Percentiles rank a stretch among this genome's conserved stretches.
These are phyloP conservation scores for Simplicillium aogashimaense DNA, from an alignment of 2,329 filamentous ascomycete genomes.

Conservation along the genomic window DNA sequence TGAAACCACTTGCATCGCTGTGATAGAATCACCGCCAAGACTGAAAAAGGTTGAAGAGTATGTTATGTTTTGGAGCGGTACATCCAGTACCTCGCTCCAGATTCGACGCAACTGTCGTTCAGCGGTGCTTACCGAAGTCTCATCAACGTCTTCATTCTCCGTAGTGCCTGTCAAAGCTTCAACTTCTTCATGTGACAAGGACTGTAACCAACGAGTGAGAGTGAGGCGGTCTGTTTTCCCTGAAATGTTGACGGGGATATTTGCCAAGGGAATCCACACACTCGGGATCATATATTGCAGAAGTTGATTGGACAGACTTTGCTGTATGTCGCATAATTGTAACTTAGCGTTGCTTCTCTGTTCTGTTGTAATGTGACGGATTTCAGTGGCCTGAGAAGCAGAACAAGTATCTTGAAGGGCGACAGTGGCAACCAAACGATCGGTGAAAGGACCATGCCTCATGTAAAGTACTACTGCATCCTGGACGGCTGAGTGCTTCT, in stretches of 20 bases:
- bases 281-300: background rate
- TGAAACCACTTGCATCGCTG: slow-evolving; percentile 21
- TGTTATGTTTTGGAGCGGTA: slow-evolving; percentile 17
- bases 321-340: background rate
- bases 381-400: background rate
- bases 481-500: background rate
- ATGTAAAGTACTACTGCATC: background rate
- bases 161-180: background rate
- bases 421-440: background rate
- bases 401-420: background rate
- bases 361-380: background rate
- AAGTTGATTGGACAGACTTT: background rate
- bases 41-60: slow-evolving; percentile 19
- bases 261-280: background rate
- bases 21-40: slow-evolving; percentile 27
- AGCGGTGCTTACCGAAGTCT: background rate
- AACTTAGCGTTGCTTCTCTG: background rate
- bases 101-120: slow-evolving; percentile 12
- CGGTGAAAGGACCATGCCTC: background rate
- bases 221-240: background rate
- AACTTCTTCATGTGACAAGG: background rate
- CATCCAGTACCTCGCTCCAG: slow-evolving; percentile 26
- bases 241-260: background rate
- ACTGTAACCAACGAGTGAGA: background rate
- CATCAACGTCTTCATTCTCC: background rate